Conservation (phyloP, 129 eudicot genomes). For the Pseudognaphalium luteoalbum region DNA sequence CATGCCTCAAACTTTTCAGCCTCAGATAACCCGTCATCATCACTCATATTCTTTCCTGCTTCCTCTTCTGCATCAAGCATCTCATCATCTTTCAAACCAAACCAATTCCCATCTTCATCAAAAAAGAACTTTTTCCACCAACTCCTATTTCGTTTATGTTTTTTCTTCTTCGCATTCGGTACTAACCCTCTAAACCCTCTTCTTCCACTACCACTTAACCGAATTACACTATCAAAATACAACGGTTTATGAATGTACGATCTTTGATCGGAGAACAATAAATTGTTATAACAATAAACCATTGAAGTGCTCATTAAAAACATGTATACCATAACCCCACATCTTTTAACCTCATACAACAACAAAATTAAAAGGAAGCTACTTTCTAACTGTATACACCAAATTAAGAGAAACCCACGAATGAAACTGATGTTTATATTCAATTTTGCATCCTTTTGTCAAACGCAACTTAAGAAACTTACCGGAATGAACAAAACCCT, state of each 20-base stretch:
- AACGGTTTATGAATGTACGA: slow-evolving; percentile 27
- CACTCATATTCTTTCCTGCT: slow-evolving; percentile 23
- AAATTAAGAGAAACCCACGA: slow-evolving; percentile 34
- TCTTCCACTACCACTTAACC: slow-evolving; percentile 33
- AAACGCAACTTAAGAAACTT: background rate
- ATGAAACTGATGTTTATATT: background rate
- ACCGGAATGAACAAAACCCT: slow-evolving; percentile 26
- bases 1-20: slow-evolving; percentile 86
- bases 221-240: slow-evolving; percentile 29
- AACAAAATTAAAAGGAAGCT: slow-evolving; percentile 18
- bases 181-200: slow-evolving; percentile 41
- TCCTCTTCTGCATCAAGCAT: slow-evolving; percentile 57
- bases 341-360: slow-evolving; percentile 62
- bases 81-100: slow-evolving; percentile 77
- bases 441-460: slow-evolving; percentile 16
- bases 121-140: slow-evolving; percentile 91
- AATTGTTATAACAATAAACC: slow-evolving; percentile 50
- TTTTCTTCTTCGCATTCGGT: slow-evolving; percentile 69
- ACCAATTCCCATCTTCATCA: slow-evolving; percentile 90
- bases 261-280: slow-evolving; percentile 37
- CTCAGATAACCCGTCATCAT: slow-evolving; percentile 54
- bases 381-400: slow-evolving; percentile 17
- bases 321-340: slow-evolving; percentile 64
- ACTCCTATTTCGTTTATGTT: slow-evolving; percentile 40
- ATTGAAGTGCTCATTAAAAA: slow-evolving; percentile 91